Conservation (phyloP, 148 eudicot species). For the Gaultheria prostrata region DNA sequence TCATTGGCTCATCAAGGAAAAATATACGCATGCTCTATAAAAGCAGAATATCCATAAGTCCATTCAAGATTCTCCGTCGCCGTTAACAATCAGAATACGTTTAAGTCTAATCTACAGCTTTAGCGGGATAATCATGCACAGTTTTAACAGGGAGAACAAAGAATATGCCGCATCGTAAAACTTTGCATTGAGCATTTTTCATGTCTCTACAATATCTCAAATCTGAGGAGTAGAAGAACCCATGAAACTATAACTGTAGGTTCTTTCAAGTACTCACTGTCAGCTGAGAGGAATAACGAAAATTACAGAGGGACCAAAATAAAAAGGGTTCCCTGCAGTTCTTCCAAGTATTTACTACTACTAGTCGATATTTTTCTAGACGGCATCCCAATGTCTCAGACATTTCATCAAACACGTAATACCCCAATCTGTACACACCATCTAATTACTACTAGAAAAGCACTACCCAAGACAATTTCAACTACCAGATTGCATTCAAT, state of each 20-base stretch:
- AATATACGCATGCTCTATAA: too few species aligned
- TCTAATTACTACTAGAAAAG: too few species aligned
- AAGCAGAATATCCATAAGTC: too few species aligned
- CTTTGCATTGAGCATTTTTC: constrained; percentile 15
- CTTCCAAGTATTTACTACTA: background rate
- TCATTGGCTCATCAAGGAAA: background rate
- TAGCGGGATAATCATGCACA: background rate
- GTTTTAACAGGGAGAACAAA: background rate
- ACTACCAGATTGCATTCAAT: too few species aligned
- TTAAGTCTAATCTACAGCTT: too few species aligned
- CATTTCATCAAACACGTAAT: too few species aligned
- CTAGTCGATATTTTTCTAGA: background rate
- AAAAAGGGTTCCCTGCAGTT: background rate
- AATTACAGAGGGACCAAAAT: background rate
- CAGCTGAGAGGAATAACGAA: background rate
- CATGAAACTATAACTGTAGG: background rate
- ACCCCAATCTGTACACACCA: too few species aligned
- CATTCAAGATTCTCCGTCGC: too few species aligned
- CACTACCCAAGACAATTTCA: too few species aligned
- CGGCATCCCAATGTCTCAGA: too few species aligned
- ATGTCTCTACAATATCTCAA: constrained; percentile 15
- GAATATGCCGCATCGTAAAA: constrained; percentile 15
- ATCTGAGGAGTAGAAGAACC: background rate
- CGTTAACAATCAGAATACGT: too few species aligned
- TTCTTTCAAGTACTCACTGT: constrained; percentile 7